Evolutionary conservation across 2,329 filamentous ascomycete species (phyloP).

Genomic region (Apiospora arundinis): DNA sequence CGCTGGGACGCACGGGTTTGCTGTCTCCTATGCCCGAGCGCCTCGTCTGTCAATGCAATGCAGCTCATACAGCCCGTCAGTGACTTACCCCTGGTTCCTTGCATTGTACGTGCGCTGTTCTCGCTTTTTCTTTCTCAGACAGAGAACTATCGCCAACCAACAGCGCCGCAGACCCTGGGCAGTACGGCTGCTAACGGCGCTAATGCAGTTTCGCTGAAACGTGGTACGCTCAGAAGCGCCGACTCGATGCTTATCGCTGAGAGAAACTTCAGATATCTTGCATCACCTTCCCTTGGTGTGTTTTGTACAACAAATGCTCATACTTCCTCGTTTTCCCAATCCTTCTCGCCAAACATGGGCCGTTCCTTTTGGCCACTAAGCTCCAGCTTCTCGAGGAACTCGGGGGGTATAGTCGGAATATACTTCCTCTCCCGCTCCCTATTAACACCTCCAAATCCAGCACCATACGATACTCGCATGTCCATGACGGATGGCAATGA

Average conservation of each 20-base stretch:
- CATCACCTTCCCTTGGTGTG: neutral
- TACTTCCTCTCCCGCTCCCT: conserved; percentile 92
- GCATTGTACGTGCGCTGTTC: conserved; percentile 12
- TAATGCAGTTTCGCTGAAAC: neutral
- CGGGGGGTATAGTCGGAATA: conserved; percentile 91
- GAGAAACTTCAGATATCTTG: neutral
- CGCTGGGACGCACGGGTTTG: neutral
- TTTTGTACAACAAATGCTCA: conserved; percentile 34
- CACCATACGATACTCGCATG: conserved; percentile 95
- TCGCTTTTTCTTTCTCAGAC: neutral
- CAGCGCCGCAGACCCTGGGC: neutral
- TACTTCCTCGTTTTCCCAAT: conserved; percentile 72
- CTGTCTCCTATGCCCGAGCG: conserved; percentile 10
- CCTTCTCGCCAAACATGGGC: conserved; percentile 67
- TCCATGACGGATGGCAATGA: conserved; percentile 95
- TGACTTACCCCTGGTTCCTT: neutral
- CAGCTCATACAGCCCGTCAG: neutral
- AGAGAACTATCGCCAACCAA: neutral
- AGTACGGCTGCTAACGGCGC: neutral
- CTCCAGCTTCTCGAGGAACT: conserved; percentile 90
- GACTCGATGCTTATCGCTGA: neutral
- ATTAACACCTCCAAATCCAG: conserved; percentile 92
- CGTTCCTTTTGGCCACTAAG: conserved; percentile 55
- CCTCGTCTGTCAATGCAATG: conserved; percentile 12
- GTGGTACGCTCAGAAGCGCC: conserved; percentile 5